These are phyloP conservation scores for Fusarium anguioides DNA, from an alignment of 2,329 filamentous ascomycete genomes.

Conservation along the genomic window DNA sequence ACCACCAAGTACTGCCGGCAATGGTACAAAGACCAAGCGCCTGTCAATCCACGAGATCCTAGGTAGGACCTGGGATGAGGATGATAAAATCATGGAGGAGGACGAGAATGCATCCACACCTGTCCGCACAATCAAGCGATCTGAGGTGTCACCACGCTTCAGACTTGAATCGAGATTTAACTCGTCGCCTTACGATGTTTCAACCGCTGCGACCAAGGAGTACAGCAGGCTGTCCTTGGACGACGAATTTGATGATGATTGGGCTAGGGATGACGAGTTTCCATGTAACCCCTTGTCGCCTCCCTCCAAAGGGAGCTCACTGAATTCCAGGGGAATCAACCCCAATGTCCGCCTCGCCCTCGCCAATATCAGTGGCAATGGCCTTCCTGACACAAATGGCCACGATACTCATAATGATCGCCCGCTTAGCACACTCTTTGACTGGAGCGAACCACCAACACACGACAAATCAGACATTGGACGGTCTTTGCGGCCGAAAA, in stretches of 20 bases:
- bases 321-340: slow-evolving; percentile 65
- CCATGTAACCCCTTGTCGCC: slow-evolving; percentile 68
- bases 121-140: slow-evolving; percentile 53
- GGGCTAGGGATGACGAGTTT: slow-evolving; percentile 65
- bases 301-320: slow-evolving; percentile 61
- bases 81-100: slow-evolving; percentile 70
- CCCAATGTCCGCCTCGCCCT: slow-evolving; percentile 66
- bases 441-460: slow-evolving; percentile 77
- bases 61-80: slow-evolving; percentile 64
- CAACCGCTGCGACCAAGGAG: slow-evolving; percentile 52
- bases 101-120: slow-evolving; percentile 68
- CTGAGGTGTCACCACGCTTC: slow-evolving; percentile 45
- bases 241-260: slow-evolving; percentile 72
- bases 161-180: slow-evolving; percentile 48
- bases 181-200: slow-evolving; percentile 49
- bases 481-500: slow-evolving; percentile 73
- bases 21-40: slow-evolving; percentile 64
- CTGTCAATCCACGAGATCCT: slow-evolving; percentile 70
- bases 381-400: slow-evolving; percentile 49
- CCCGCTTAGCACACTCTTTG: slow-evolving; percentile 77
- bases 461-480: slow-evolving; percentile 71
- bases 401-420: slow-evolving; percentile 52
- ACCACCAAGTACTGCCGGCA: slow-evolving; percentile 68
- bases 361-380: slow-evolving; percentile 62
- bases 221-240: slow-evolving; percentile 66